Evolutionary conservation across 169 alveolate species (phyloP), one percentile per base, ranked within the genome.

Genomic region (Plasmodium inui): DNA sequence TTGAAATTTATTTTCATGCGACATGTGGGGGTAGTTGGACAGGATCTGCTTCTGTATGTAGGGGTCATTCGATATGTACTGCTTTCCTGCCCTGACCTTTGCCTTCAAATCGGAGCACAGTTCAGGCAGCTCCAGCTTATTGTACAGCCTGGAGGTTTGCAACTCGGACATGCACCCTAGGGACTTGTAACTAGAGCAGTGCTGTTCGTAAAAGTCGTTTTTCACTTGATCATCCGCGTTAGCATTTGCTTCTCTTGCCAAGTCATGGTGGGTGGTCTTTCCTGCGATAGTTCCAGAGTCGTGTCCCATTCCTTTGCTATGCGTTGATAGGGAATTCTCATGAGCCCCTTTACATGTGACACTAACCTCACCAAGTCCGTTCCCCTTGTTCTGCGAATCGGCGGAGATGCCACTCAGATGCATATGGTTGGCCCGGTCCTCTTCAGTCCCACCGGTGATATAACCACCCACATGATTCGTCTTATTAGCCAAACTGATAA

Each of bases 11-110:
- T 86, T 81, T 26, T 74, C 89, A 32, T 93, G 82, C 5, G 93
- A 86, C 96, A 97, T 91, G 83, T 97, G 96, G 17, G 99, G 99
- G 76, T 97, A 98, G 92, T 96, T 97, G 61, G 97, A 96, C 61
- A 97, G 92, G 76, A 97, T 96, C 94, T 98, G 99, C 83, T 98
- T 96, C 92, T 97, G 98, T 30, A 97, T 96, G 84, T 97, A 97
- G 19, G 98, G 98, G 88, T 98, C 99, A 78, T 91, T 91, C 82
- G 97, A 92, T 55, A 96, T 82, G 81, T 92, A 96, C 92, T 96
- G 97, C 46, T 95, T 95, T 55, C 96, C 95, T 57, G 97, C 94
- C 80, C 94, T 61, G 4, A 89, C 94, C 70, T 89, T 89, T 44
- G 94, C 94, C 34, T 89, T 89, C 44, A 92, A 86, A 92, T 95